Conservation (phyloP, 1,139 yeast genomes). For the Zygosaccharomyces sapae region DNA sequence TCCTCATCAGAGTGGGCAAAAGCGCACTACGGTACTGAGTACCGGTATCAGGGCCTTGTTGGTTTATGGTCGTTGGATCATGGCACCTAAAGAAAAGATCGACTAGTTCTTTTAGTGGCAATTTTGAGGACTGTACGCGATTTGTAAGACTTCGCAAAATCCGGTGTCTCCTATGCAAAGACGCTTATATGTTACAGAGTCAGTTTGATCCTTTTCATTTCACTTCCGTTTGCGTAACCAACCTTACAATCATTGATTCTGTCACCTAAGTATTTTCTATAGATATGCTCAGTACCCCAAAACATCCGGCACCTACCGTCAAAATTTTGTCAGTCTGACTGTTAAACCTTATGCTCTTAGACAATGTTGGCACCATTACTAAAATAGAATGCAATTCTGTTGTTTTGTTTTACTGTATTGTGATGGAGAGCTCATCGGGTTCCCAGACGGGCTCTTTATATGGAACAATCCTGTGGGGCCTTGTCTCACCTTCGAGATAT, state of each 20-base stretch:
- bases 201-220: slow-evolving; percentile 30
- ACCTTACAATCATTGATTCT: slow-evolving; percentile 72
- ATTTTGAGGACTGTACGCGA: slow-evolving; percentile 71
- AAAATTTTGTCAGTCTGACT: slow-evolving; percentile 46
- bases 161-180: slow-evolving; percentile 75
- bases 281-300: slow-evolving; percentile 95
- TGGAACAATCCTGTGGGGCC: neutral
- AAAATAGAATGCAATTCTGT: too few relatives aligned
- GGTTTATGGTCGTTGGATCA: slow-evolving; percentile 60
- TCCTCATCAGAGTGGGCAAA: slow-evolving; percentile 59
- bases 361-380: slow-evolving; percentile 27
- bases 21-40: slow-evolving; percentile 81
- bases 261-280: slow-evolving; percentile 55
- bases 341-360: slow-evolving; percentile 39
- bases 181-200: slow-evolving; percentile 62
- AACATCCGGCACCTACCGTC: slow-evolving; percentile 80
- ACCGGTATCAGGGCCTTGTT: slow-evolving; percentile 82
- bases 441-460: neutral
- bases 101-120: slow-evolving; percentile 59
- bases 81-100: slow-evolving; percentile 89
- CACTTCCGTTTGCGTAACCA: slow-evolving; percentile 85
- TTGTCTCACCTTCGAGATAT: too few relatives aligned
- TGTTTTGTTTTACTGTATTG: neutral
- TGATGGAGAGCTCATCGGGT: too few relatives aligned
- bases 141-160: slow-evolving; percentile 75